Conservation (phyloP, 192 early-diverging fungal genomes). For the Coemansia sp. region DNA sequence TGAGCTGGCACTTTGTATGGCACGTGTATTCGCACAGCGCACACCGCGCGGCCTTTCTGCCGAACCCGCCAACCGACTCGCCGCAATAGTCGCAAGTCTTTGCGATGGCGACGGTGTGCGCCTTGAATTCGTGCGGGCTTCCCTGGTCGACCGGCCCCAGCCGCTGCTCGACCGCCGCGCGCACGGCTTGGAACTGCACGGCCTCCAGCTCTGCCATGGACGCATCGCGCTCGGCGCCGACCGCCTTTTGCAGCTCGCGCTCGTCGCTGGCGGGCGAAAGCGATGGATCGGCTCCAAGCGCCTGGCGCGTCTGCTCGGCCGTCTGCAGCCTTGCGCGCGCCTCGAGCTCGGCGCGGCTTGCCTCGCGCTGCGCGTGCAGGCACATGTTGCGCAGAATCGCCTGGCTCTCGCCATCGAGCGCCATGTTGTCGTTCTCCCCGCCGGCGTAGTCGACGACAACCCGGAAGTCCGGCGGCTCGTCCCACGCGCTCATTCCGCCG, state of each 20-base stretch:
- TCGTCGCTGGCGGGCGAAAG: slow-evolving; percentile 5
- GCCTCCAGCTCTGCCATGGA: slow-evolving; percentile 44
- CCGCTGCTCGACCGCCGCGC: slow-evolving; percentile 33
- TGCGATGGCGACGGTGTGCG: slow-evolving; percentile 41
- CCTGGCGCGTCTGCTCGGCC: slow-evolving; percentile 32
- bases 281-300: not conserved
- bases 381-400: slow-evolving; percentile 43
- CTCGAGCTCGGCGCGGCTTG: slow-evolving; percentile 23
- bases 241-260: slow-evolving; percentile 20
- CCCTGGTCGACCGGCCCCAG: slow-evolving; percentile 42
- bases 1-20: slow-evolving; percentile 53
- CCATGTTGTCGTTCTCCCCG: slow-evolving; percentile 36
- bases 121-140: slow-evolving; percentile 45
- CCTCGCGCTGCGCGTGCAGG: slow-evolving; percentile 31
- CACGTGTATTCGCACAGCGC: slow-evolving; percentile 45
- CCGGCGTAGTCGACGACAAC: slow-evolving; percentile 40
- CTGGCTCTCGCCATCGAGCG: slow-evolving; percentile 43
- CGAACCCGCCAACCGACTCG: slow-evolving; percentile 48
- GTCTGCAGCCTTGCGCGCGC: slow-evolving; percentile 13
- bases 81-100: slow-evolving; percentile 52
- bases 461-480: slow-evolving; percentile 53
- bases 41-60: slow-evolving; percentile 41
- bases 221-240: slow-evolving; percentile 24
- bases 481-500: slow-evolving; percentile 38
- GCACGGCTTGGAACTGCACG: slow-evolving; percentile 40